Percentiles rank a stretch among this genome's conserved stretches.
Evolutionary conservation across 2,329 filamentous ascomycete species (phyloP).

Genomic region (Chaetothyriales sp.): DNA sequence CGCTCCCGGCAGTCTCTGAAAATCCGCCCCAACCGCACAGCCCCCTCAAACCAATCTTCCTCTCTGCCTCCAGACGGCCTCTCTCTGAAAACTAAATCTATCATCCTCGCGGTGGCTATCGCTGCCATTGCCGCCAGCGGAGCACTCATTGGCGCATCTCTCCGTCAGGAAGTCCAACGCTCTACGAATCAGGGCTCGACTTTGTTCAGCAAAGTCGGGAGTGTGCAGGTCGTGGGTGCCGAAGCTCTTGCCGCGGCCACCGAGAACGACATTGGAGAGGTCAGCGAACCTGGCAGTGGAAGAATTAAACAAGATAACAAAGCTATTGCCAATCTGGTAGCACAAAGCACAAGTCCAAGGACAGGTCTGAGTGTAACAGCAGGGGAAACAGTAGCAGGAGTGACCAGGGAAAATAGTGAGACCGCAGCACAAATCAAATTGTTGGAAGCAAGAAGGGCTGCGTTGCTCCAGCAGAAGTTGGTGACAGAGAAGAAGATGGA

Average conservation of each 20-base stretch:
- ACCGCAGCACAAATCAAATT: slow-evolving; percentile 7
- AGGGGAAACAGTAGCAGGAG: neutral
- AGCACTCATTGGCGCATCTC: slow-evolving; percentile 9
- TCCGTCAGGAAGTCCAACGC: neutral
- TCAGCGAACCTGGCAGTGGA: slow-evolving; percentile 5
- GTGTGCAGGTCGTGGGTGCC: neutral
- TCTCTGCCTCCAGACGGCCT: neutral
- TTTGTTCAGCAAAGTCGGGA: neutral
- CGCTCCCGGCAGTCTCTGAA: neutral
- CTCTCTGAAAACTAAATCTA: slow-evolving; percentile 5
- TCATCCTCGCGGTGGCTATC: slow-evolving; percentile 10
- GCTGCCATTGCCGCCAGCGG: slow-evolving; percentile 11
- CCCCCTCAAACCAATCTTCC: neutral
- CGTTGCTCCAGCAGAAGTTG: slow-evolving; percentile 2
- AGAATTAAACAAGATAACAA: slow-evolving; percentile 4
- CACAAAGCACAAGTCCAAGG: neutral
- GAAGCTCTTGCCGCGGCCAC: slow-evolving; percentile 1
- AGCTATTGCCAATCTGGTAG: neutral
- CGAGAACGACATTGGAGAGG: neutral
- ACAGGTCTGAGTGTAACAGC: neutral
- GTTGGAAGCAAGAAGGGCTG: slow-evolving; percentile 3
- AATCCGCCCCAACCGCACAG: neutral
- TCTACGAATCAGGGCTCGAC: neutral
- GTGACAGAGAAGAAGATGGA: slow-evolving; percentile 5
- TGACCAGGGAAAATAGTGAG: slow-evolving; percentile 6